These are phyloP conservation scores for Phylloporus arenicola DNA, from an alignment of 768 basidiomycete genomes.

Conservation along the genomic window DNA sequence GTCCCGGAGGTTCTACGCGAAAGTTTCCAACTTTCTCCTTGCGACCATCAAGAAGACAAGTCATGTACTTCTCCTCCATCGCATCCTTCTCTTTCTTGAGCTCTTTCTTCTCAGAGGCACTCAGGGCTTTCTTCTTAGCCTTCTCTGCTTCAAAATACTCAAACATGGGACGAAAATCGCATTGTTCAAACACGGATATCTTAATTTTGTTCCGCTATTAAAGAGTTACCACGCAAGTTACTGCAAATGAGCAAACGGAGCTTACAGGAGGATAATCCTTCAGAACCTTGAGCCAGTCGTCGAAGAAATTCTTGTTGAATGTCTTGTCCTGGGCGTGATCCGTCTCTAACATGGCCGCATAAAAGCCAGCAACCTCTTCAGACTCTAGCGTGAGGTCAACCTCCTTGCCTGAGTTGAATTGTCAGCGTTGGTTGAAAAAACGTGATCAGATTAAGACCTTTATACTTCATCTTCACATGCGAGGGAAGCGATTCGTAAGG, in stretches of 20 bases:
- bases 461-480: slow-evolving; percentile 89
- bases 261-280: slow-evolving; percentile 80
- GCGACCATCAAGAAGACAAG: slow-evolving; percentile 88
- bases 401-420: slow-evolving; percentile 52
- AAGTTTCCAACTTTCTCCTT: slow-evolving; percentile 99
- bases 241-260: slow-evolving; percentile 13
- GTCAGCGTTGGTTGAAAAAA: slow-evolving; percentile 14
- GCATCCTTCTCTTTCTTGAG: slow-evolving; percentile 81
- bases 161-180: slow-evolving; percentile 94
- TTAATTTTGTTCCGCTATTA: slow-evolving; percentile 63
- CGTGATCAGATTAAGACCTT: slow-evolving; percentile 51
- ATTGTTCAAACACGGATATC: slow-evolving; percentile 69
- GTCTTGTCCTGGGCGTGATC: slow-evolving; percentile 84
- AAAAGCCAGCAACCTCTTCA: slow-evolving; percentile 97
- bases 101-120: slow-evolving; percentile 84
- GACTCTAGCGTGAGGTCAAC: slow-evolving; percentile 78
- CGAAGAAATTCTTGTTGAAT: slow-evolving; percentile 95
- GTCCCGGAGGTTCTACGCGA: slow-evolving; percentile 95
- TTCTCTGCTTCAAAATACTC: slow-evolving; percentile 91
- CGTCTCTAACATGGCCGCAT: slow-evolving; percentile 86
- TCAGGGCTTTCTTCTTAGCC: slow-evolving; percentile 85
- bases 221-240: slow-evolving; percentile 7
- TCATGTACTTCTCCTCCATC: slow-evolving; percentile 76
- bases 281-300: slow-evolving; percentile 77
- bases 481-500: slow-evolving; percentile 83